Base-by-base conservation (phyloP, 805 yeast genomes). In the Isabelozyma gotoi region DNA sequence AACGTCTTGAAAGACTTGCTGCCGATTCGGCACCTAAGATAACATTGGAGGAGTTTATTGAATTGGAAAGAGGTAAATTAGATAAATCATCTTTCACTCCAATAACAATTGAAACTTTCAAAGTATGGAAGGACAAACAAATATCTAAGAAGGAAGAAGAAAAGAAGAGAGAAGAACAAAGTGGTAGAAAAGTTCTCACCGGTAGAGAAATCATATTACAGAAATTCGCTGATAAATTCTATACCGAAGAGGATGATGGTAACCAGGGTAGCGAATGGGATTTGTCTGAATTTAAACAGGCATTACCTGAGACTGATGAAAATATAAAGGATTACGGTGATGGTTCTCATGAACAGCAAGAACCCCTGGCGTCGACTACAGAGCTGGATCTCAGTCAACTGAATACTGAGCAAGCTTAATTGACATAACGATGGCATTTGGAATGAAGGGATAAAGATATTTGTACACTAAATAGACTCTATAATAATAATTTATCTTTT, bases 11-110 rank as follows among this genome's bases (percentile, higher is more conserved):
- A 67, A 85, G 83, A 58, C 75, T 85, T 63, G 96, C 96, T 5
- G 77, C 81, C 18, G 96, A 88, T 42, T 74, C 79, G 43, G 88
- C 87, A 57, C 96, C 96, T 42, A 85, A 85, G 74, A 87, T 95
- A 57, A 88, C 98, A 0, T 74, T 94, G 57, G 99, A 94, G 67
- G 99, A 95, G 49, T 94, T 94, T 63, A 79, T 94, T 51, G 99
- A 95, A 63, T 82, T 92, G 45, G 99, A 91, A 68, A 84, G 97
- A 70, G 85, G 81, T 49, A 83, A 82, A 62, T 73, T 94, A 60
- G 96, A 95, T 56, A 77, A 74, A 63, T 76, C 75, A 11, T 78
- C 77, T 38, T 74, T 86, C 59, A 92, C 97, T 1, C 97, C 97
- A 24, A 89, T 95, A 49, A 91, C 95, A 1, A 70, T 81, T 19